A percentile compares a stretch with the other conserved stretches of the same genome.
These are phyloP conservation scores for Pseudocercospora eumusae DNA, from an alignment of 2,329 filamentous ascomycete species.

Conservation along the genomic window DNA sequence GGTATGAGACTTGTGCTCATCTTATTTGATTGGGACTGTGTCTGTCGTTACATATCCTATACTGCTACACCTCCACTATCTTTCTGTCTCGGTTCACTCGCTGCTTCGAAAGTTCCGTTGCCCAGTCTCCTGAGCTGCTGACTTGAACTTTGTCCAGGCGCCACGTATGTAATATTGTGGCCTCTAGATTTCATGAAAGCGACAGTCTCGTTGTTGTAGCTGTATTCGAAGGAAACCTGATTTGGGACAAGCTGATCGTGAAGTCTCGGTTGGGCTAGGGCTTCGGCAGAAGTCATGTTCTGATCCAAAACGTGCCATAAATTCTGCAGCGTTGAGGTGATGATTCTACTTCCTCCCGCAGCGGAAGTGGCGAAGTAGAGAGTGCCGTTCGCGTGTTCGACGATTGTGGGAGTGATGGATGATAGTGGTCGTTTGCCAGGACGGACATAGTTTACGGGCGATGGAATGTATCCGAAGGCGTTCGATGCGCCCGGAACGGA, in stretches of 20 bases:
- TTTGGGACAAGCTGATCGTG: constrained; percentile 84
- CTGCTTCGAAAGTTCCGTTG: constrained; percentile 75
- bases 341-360: constrained; percentile 79
- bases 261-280: constrained; percentile 66
- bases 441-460: constrained; percentile 76
- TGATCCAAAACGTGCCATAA: constrained; percentile 72
- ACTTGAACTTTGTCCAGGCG: constrained; percentile 64
- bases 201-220: constrained; percentile 65
- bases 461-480: constrained; percentile 81
- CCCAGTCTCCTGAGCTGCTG: constrained; percentile 65
- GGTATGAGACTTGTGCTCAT: no score
- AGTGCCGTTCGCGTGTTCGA: constrained; percentile 64
- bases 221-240: constrained; percentile 65
- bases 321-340: constrained; percentile 74
- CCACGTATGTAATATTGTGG: constrained; percentile 72
- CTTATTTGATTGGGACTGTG: no score
- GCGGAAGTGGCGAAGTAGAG: constrained; percentile 72
- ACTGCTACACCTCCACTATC: constrained; percentile 65
- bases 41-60: neutral
- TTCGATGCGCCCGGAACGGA: constrained; percentile 76
- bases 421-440: constrained; percentile 80
- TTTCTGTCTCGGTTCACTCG: constrained; percentile 71
- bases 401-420: constrained; percentile 77
- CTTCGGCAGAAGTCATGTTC: constrained; percentile 59
- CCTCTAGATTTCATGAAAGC: constrained; percentile 64